Evolutionary conservation across 1,284 basidiomycete species (phyloP), one percentile per base, ranked within the genome.

Genomic region (Lentinula novae-zelandiae): DNA sequence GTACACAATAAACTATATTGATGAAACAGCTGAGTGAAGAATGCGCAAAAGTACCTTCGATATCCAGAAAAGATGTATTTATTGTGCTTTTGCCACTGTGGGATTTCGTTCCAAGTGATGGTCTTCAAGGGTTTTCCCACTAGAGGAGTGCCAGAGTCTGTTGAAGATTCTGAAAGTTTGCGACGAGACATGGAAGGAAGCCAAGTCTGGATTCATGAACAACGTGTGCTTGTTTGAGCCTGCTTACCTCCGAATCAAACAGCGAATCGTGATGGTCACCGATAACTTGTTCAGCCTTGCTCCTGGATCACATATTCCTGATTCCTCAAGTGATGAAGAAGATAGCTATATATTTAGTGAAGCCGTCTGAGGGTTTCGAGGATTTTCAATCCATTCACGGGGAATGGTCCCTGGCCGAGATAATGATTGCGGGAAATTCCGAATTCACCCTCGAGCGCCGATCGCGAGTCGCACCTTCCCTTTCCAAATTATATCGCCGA

Each of bases 11-110:
- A 48, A 12, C 27, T 27, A 4, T 27, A 17, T 44, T 51, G 60
- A 58, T 36, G 60, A 61, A 53, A 27, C 4, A 12, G n/a, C 6
- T 5, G n/a, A 17, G 15, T 15, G n/a, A 8, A 8, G 31, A 10
- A 13, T 33, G 3, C 3, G 20, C 17, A 38, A 38, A 53, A 38
- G 33, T 13, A 90, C 84, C 84, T 78, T 69, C 92, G 78, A 71
- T 94, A 94, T 2, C 92, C 92, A 31, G 72, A 76, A 63, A 84
- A 58, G 64, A 93, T 90, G 69, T 83, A 89, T 65, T 90, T 86
- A 66, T 93, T 93, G 72, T 93, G 88, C 65, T 74, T 80, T 70
- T 85, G 85, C 87, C 86, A 91, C 39, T 80, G 78, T 53, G 84
- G 82, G 53, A 89, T 76, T 58, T 88, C 83, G 15, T 73, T 62